Evolutionary conservation across 202 grass and related monocot species (phyloP).

Genomic region (Dendrocalamus latiflorus): DNA sequence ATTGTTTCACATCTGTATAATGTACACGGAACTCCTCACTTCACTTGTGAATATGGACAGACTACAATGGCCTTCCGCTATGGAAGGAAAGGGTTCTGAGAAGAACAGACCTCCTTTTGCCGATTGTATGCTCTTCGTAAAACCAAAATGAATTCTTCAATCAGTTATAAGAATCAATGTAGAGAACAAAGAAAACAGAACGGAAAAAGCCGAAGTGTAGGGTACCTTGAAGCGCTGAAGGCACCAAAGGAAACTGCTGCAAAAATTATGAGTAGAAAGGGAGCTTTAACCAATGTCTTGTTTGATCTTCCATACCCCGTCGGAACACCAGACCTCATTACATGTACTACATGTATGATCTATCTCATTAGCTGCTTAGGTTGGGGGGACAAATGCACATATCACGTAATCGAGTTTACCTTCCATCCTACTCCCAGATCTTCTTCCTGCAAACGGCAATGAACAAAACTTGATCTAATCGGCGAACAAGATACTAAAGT

Average conservation of each 20-base stretch:
- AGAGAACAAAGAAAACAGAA: background rate
- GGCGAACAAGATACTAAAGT: background rate
- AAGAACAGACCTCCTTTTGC: conserved; percentile 60
- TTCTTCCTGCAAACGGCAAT: conserved; percentile 38
- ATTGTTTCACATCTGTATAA: conserved; percentile 26
- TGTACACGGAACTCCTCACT: background rate
- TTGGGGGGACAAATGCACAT: background rate
- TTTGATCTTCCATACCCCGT: conserved; percentile 39
- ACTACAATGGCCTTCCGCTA: background rate
- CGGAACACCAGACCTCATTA: conserved; percentile 50
- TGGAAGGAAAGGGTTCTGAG: conserved; percentile 79
- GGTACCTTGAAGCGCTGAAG: conserved; percentile 69
- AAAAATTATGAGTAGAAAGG: conserved; percentile 67
- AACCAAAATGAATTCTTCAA: conserved; percentile 8
- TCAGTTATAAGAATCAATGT: background rate
- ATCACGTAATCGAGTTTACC: conserved; percentile 27
- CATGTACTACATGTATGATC: conserved; percentile 43
- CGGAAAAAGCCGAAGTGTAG: background rate
- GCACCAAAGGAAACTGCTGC: conserved; percentile 66
- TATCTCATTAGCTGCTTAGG: background rate
- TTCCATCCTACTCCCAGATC: conserved; percentile 51
- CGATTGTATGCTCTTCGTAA: conserved; percentile 62
- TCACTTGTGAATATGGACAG: background rate
- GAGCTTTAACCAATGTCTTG: conserved; percentile 49
- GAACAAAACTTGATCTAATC: background rate